phyloP scores from a whole-genome alignment of 2,329 filamentous ascomycete species.

The Claviceps sp. region DNA sequence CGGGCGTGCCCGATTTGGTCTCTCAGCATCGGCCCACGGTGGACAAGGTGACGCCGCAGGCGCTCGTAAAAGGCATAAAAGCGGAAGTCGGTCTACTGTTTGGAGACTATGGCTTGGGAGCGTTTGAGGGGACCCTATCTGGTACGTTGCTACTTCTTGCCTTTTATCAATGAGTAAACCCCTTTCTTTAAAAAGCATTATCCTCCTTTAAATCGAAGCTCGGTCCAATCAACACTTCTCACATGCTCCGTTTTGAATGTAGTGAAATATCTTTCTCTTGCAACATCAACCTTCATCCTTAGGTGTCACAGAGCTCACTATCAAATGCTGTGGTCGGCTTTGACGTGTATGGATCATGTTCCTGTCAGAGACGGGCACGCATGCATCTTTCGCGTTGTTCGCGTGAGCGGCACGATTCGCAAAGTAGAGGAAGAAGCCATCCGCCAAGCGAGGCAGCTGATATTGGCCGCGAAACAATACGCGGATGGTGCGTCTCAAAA shows the following conservation, averaged over 20 bases:
- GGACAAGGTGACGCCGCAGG: constrained; percentile 50
- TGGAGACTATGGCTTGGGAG: constrained; percentile 78
- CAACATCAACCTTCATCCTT: constrained; percentile 91
- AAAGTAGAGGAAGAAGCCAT: constrained; percentile 88
- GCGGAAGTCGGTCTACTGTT: constrained; percentile 60
- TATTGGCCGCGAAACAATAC: constrained; percentile 49
- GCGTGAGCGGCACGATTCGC: constrained; percentile 84
- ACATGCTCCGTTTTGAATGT: neutral
- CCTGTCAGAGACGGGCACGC: constrained; percentile 45
- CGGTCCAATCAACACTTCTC: neutral
- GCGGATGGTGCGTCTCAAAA: constrained; percentile 8
- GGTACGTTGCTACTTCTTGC: constrained; percentile 30
- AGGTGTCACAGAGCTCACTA: constrained; percentile 72
- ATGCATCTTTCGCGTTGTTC: constrained; percentile 72
- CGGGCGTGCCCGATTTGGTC: constrained; percentile 44
- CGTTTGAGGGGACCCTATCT: constrained; percentile 53
- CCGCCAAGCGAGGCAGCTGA: constrained; percentile 56
- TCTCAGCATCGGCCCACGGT: constrained; percentile 69
- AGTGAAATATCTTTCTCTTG: constrained; percentile 87
- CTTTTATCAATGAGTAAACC: neutral
- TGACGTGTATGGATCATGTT: constrained; percentile 65
- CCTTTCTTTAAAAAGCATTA: neutral
- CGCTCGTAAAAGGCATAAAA: constrained; percentile 56
- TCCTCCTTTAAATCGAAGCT: constrained; percentile 1
- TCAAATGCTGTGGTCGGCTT: constrained; percentile 76